A percentile compares a stretch with the other conserved stretches of the same genome.
phyloP scores from a whole-genome alignment of 495 filamentous ascomycete species.

The Aspergillus coremiiformis region DNA sequence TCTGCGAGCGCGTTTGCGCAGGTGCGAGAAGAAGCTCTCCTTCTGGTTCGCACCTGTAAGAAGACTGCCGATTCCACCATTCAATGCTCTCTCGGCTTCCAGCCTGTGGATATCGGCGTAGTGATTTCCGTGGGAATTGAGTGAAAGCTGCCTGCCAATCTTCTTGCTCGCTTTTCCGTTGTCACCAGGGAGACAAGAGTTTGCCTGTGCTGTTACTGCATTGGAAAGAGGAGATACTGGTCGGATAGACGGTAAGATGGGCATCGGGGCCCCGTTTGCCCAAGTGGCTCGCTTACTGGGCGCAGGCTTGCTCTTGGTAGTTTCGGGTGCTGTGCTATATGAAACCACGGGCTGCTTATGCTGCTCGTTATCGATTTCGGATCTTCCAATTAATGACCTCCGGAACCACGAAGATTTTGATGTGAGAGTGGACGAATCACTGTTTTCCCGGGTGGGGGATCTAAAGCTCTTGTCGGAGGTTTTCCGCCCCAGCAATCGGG shows the following conservation, averaged over 20 bases:
- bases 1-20: slow-evolving; percentile 86
- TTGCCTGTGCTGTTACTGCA: slow-evolving; percentile 83
- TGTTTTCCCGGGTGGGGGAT: slow-evolving; percentile 53
- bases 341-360: slow-evolving; percentile 42
- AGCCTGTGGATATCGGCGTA: slow-evolving; percentile 81
- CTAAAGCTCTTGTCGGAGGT: slow-evolving; percentile 67
- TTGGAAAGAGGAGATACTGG: slow-evolving; percentile 92
- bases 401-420: slow-evolving; percentile 95
- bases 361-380: slow-evolving; percentile 43
- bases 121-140: slow-evolving; percentile 89
- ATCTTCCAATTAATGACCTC: slow-evolving; percentile 75
- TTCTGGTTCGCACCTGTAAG: slow-evolving; percentile 55
- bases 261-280: slow-evolving; percentile 91
- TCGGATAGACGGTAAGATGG: slow-evolving; percentile 90
- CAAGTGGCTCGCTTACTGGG: slow-evolving; percentile 76
- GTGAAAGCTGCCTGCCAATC: slow-evolving; percentile 89
- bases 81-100: slow-evolving; percentile 85
- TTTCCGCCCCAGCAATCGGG: slow-evolving; percentile 77
- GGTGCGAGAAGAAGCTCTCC: slow-evolving; percentile 95
- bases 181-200: slow-evolving; percentile 30
- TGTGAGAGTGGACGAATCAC: slow-evolving; percentile 59
- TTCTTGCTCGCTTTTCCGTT: slow-evolving; percentile 73
- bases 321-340: slow-evolving; percentile 45
- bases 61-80: slow-evolving; percentile 62
- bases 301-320: slow-evolving; percentile 51